Evolutionary conservation across 2,329 filamentous ascomycete genomes (phyloP).

Genomic region (Daldinia eschscholtzii): DNA sequence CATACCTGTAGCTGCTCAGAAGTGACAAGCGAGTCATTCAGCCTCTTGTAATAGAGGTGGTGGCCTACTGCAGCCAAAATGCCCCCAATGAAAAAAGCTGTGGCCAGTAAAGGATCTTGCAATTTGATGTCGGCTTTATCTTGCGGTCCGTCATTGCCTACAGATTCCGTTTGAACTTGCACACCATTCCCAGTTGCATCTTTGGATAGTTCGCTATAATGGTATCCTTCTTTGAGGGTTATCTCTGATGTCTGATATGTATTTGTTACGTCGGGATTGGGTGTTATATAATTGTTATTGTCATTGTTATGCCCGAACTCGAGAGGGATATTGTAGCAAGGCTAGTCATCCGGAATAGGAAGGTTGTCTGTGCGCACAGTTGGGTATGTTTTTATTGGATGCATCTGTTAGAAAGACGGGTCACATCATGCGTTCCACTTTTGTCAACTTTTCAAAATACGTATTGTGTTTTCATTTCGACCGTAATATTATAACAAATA

Average conservation of each 20-base stretch:
- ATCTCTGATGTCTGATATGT: neutral
- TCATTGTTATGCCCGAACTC: no score
- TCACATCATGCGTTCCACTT: no score
- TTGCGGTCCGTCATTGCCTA: neutral
- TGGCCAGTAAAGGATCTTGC: neutral
- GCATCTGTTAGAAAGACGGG: no score
- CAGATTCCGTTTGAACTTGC: neutral
- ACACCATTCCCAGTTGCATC: neutral
- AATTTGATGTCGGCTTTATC: constrained; percentile 1
- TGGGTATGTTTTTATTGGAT: no score
- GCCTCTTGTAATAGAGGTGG: neutral
- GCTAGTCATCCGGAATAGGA: no score
- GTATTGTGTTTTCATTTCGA: no score
- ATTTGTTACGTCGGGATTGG: neutral
- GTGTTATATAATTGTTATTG: neutral
- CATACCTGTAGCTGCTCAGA: constrained; percentile 17
- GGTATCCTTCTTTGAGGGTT: neutral
- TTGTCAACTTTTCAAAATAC: no score
- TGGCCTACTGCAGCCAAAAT: neutral
- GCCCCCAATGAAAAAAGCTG: neutral
- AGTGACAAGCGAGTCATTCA: neutral
- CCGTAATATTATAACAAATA: no score
- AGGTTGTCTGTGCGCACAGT: no score
- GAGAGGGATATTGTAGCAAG: no score
- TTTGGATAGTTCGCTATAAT: neutral